phyloP scores from a whole-genome alignment of 805 yeast species.

The Spathaspora passalidarum region DNA sequence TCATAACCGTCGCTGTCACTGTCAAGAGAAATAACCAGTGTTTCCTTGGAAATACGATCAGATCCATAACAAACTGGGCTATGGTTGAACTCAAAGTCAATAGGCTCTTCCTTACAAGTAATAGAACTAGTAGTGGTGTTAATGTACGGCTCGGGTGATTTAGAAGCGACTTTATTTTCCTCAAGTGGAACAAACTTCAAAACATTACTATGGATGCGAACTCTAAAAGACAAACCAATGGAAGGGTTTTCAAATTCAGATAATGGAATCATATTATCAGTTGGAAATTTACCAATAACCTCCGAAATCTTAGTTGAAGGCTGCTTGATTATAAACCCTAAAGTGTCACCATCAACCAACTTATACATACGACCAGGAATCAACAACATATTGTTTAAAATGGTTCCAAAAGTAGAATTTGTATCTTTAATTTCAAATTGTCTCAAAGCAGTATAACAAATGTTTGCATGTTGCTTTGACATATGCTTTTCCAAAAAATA shows the following conservation, averaged over 20 bases:
- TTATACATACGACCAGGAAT: conserved; percentile 15
- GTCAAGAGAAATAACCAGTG: not conserved
- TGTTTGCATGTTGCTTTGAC: conserved; percentile 36
- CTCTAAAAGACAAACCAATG: conserved; percentile 18
- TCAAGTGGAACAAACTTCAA: conserved; percentile 14
- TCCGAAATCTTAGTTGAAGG: conserved; percentile 22
- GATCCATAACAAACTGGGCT: not conserved
- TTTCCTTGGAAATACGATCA: not conserved
- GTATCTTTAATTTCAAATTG: conserved; percentile 25
- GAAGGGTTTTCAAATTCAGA: conserved; percentile 18
- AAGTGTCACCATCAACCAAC: conserved; percentile 21
- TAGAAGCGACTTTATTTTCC: not conserved
- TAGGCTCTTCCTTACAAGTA: not conserved
- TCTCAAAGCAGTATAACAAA: conserved; percentile 8
- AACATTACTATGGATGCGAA: conserved; percentile 11
- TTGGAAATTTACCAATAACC: conserved; percentile 9
- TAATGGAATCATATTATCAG: conserved; percentile 16
- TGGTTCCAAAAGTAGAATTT: conserved; percentile 39
- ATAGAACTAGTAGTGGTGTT: not conserved
- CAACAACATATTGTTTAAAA: conserved; percentile 24
- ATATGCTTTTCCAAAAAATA: conserved; percentile 32
- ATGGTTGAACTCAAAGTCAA: not conserved
- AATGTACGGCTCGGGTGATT: not conserved
- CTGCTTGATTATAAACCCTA: conserved; percentile 35
- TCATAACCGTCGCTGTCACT: not conserved